Conservation (phyloP, 2,329 filamentous ascomycete genomes). For the Karstenula rhodostoma region DNA sequence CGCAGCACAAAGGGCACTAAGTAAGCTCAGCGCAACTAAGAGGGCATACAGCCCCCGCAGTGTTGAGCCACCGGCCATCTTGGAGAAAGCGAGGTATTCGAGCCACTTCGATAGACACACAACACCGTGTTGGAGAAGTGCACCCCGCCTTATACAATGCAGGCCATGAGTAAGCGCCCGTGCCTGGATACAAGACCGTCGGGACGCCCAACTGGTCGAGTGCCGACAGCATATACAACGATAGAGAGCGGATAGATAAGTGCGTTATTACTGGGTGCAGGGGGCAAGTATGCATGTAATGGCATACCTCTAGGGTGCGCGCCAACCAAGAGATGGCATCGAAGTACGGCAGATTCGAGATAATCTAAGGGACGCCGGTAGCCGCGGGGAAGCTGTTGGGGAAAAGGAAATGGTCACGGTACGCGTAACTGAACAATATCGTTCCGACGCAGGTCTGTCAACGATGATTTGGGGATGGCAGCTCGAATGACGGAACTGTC, state of each 20-base stretch:
- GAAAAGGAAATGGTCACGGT: constrained; percentile 2
- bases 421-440: constrained; percentile 5
- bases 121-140: constrained; percentile 8
- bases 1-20: constrained; percentile 31
- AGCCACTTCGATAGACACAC: not conserved
- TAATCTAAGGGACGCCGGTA: constrained; percentile 23
- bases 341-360: constrained; percentile 32
- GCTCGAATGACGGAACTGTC: not conserved
- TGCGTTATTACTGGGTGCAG: constrained; percentile 29
- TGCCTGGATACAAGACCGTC: constrained; percentile 17
- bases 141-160: constrained; percentile 28
- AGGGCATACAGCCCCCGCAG: constrained; percentile 33
- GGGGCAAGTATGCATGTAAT: constrained; percentile 4
- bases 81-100: constrained; percentile 2
- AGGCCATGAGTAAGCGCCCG: constrained; percentile 10
- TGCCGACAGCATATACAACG: constrained; percentile 18
- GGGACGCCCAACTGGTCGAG: constrained; percentile 22
- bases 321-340: constrained; percentile 21
- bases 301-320: constrained; percentile 13
- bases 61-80: constrained; percentile 11
- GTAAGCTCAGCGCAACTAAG: constrained; percentile 28
- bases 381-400: constrained; percentile 28
- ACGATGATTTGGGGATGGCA: not conserved
- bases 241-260: constrained; percentile 29
- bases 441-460: not conserved